Evolutionary conservation across 73 alveolate genomes (phyloP).

Genomic region (Tetrahymena malaccensis): DNA sequence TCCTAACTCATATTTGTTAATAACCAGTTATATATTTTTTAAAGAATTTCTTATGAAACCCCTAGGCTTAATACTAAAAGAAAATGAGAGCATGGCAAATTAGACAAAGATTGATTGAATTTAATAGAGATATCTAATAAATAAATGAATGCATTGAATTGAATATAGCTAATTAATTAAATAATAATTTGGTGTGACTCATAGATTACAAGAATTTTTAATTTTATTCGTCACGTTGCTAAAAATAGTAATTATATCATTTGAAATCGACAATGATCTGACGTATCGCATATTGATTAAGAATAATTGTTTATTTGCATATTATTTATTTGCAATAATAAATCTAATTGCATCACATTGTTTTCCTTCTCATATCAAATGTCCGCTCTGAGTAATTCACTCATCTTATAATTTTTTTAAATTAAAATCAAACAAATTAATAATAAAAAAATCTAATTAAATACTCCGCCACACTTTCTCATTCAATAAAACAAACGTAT

Average conservation of each 20-base stretch:
- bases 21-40: no score
- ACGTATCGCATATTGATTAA: neutral
- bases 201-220: neutral
- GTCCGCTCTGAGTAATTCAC: neutral
- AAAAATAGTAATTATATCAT: neutral
- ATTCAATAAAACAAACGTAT: neutral
- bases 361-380: neutral
- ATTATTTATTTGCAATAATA: neutral
- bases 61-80: no score
- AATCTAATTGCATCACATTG: neutral
- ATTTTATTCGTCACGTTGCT: neutral
- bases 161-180: neutral
- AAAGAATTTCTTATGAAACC: no score
- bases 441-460: neutral
- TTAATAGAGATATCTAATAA: neutral
- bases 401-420: neutral
- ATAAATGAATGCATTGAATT: neutral
- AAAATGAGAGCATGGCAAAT: no score
- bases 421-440: neutral
- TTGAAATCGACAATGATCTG: neutral
- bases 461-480: neutral
- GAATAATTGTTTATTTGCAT: neutral
- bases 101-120: no score
- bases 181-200: neutral
- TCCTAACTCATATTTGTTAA: no score